Percentiles rank a stretch among this genome's conserved stretches.
phyloP scores from a whole-genome alignment of 495 filamentous ascomycete genomes.

The Hypoxylon fragiforme region DNA sequence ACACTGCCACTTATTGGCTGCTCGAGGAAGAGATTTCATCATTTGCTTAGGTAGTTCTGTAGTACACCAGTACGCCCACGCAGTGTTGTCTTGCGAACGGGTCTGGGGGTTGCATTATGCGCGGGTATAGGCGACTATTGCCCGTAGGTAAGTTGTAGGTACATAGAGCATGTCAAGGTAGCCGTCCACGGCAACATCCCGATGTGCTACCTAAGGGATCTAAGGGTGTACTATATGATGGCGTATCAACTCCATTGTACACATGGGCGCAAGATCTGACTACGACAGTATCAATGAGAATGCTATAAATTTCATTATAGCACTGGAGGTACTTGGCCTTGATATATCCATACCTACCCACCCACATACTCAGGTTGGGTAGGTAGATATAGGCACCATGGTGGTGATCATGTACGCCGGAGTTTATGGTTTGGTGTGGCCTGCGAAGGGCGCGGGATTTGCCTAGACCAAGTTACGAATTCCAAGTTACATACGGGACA shows the following conservation, averaged over 20 bases:
- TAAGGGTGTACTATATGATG: conserved; percentile 25
- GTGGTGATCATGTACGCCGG: conserved; percentile 11
- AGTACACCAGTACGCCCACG: conserved; percentile 16
- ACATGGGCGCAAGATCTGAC: conserved; percentile 31
- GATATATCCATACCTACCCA: background rate
- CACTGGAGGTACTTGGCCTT: too few relatives aligned
- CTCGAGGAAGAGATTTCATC: conserved; percentile 14
- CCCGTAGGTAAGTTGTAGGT: background rate
- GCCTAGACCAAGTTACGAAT: background rate
- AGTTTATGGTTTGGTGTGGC: conserved; percentile 17
- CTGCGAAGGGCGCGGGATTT: conserved; percentile 16
- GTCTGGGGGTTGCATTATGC: conserved; percentile 26
- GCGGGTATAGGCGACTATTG: conserved; percentile 16
- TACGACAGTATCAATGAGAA: conserved; percentile 15
- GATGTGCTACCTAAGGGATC: conserved; percentile 26
- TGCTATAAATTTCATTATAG: background rate
- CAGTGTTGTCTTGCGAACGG: conserved; percentile 24
- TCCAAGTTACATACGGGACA: background rate
- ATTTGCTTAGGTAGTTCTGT: conserved; percentile 17
- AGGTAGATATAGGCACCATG: background rate
- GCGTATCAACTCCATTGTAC: conserved; percentile 19
- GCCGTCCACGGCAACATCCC: conserved; percentile 21
- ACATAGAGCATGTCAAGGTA: conserved; percentile 2
- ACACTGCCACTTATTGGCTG: conserved; percentile 22
- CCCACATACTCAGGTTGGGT: background rate